Evolutionary conservation across 257 asterid species (phyloP), one percentile per base, ranked within the genome.

Genomic region (Apocynum venetum): DNA sequence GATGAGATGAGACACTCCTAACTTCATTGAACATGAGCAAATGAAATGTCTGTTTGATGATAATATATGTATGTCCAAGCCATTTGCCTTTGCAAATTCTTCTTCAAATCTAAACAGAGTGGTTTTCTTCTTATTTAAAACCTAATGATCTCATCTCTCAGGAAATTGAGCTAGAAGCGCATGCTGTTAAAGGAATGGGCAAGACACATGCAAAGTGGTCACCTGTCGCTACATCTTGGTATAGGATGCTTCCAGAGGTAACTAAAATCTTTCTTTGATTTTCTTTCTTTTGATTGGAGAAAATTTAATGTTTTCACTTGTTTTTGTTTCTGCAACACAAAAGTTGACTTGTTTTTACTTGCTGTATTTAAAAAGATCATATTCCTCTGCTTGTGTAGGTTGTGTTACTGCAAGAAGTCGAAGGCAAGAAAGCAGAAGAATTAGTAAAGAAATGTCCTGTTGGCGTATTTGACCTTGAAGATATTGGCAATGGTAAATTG

Each of bases 181-280:
- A 91, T 90, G 97, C 96, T 81, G 96, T 91, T 77, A 96, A 96
- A 84, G 98, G 99, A 81, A 71, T 89, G 82, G 99, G 98, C 60
- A 93, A 90, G 89, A 90, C 94, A 3, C 99, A 96, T 77, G 99
- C 98, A 55, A 96, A 96, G 85, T 96, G 99, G 99, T 96, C 99
- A 40, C 97, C 98, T 57, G 97, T 96, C 76, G 99, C 97, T 78
- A 96, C 98, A 72, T 92, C 99, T 71, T 93, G 98, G 98, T 93
- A 93, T 84, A 93, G 97, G 85, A 91, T 96, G 98, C 97, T 90
- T 55, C 99, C 99, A 6, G 99, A 96, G 99, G 98, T 96, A 81
- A 71, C 25, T 65, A 51, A 64, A 53, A 52, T 43, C 31, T 3
- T 55, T 64, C 13, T 47, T 25, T 3, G 2, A 2, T 25, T 31